Evolutionary conservation across 108 stramenopile species (phyloP).

Genomic region (Cyclotella sp.): DNA sequence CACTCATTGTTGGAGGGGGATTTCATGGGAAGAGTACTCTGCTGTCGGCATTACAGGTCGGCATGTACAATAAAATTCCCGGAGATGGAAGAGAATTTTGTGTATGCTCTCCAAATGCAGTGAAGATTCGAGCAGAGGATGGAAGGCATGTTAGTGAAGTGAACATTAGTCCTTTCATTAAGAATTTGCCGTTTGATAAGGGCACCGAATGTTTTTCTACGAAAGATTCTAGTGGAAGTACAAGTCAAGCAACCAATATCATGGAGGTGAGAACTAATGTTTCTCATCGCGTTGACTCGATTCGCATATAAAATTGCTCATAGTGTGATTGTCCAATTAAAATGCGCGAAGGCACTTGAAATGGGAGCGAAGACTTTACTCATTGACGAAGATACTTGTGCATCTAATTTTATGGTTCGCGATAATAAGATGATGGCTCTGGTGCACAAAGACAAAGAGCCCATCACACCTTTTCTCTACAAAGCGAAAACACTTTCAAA

Average conservation of each 20-base stretch:
- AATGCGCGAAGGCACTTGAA: slow-evolving; percentile 66
- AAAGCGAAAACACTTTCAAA: slow-evolving; percentile 84
- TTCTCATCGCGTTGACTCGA: no score
- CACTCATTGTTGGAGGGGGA: slow-evolving; percentile 97
- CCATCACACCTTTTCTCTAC: slow-evolving; percentile 94
- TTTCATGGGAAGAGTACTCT: slow-evolving; percentile 98
- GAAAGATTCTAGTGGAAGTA: slow-evolving; percentile 91
- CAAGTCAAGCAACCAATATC: slow-evolving; percentile 95
- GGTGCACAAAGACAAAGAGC: slow-evolving; percentile 92
- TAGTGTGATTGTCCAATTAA: not conserved
- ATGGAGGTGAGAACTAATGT: slow-evolving; percentile 72
- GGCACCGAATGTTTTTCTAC: slow-evolving; percentile 84
- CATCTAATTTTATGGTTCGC: slow-evolving; percentile 94
- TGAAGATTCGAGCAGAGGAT: slow-evolving; percentile 96
- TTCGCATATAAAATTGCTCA: not conserved
- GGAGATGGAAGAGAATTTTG: slow-evolving; percentile 97
- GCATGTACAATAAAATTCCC: slow-evolving; percentile 94
- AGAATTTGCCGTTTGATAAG: slow-evolving; percentile 91
- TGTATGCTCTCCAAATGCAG: slow-evolving; percentile 69
- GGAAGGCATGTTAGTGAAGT: slow-evolving; percentile 84
- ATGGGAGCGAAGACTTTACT: slow-evolving; percentile 87
- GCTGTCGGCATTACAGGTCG: slow-evolving; percentile 89
- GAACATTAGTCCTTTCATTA: slow-evolving; percentile 95
- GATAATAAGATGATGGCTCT: slow-evolving; percentile 95
- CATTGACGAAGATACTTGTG: slow-evolving; percentile 97